These are phyloP conservation scores for Suhomyces prunicola DNA, from an alignment of 805 yeast species.

Conservation along the genomic window DNA sequence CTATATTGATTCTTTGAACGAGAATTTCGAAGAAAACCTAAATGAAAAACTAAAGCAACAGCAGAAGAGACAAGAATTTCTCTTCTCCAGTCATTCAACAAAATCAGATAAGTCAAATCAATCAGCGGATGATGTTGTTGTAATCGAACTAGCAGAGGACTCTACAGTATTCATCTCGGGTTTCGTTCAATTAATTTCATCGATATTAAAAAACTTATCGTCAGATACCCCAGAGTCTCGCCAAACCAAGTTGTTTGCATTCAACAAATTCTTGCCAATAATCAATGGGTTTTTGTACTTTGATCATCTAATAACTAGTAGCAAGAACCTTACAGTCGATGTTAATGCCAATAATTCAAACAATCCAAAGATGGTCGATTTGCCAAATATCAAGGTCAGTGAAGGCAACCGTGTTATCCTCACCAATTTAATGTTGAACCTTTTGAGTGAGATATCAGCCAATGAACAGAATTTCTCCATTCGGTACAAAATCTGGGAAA, in stretches of 20 bases:
- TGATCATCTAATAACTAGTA: conserved; percentile 33
- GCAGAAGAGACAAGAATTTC: conserved; percentile 35
- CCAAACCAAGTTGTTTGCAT: conserved; percentile 26
- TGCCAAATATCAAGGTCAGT: conserved; percentile 23
- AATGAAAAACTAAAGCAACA: conserved; percentile 26
- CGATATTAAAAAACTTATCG: conserved; percentile 29
- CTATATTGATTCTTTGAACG: conserved; percentile 47
- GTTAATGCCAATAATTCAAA: conserved; percentile 7
- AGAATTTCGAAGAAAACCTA: conserved; percentile 34
- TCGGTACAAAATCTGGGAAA: conserved; percentile 60
- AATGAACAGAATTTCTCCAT: conserved; percentile 26
- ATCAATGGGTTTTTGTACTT: conserved; percentile 35
- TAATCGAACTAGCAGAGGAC: conserved; percentile 70
- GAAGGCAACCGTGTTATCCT: conserved; percentile 36
- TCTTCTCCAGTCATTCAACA: conserved; percentile 15
- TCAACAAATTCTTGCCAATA: conserved; percentile 32
- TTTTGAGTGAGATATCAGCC: conserved; percentile 51
- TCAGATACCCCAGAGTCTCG: conserved; percentile 18
- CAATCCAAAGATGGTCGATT: conserved; percentile 14
- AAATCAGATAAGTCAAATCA: conserved; percentile 22
- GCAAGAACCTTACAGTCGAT: conserved; percentile 9
- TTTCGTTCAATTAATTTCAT: conserved; percentile 58
- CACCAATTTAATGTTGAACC: conserved; percentile 43
- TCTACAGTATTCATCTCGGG: conserved; percentile 73
- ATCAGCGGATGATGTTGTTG: conserved; percentile 27